phyloP scores from a whole-genome alignment of 148 eudicot species.

The Nepenthes mirabilis region DNA sequence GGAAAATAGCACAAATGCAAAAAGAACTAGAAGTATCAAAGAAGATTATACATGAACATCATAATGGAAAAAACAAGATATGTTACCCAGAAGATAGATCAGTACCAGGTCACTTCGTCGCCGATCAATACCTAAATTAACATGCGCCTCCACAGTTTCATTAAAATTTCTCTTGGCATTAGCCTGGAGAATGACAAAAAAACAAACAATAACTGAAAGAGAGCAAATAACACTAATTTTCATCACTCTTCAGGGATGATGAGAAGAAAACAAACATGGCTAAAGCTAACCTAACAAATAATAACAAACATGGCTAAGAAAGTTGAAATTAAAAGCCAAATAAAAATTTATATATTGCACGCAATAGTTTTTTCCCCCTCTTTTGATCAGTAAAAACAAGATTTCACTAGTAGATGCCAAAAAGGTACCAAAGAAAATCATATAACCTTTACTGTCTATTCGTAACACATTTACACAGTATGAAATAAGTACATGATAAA shows the following conservation, averaged over 20 bases:
- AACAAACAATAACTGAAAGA: constrained; percentile 3
- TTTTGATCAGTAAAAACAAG: too few relatives aligned
- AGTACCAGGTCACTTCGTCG: constrained; percentile 87
- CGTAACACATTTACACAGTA: too few relatives aligned
- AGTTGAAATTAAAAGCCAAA: too few relatives aligned
- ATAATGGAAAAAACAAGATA: neutral
- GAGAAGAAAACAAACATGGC: neutral
- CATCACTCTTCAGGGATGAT: constrained; percentile 2
- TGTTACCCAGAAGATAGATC: neutral
- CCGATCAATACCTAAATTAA: constrained; percentile 67
- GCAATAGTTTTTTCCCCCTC: too few relatives aligned
- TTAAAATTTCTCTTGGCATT: constrained; percentile 58
- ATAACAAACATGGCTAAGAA: too few relatives aligned
- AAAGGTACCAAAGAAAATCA: too few relatives aligned
- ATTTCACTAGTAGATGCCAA: too few relatives aligned
- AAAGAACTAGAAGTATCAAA: neutral
- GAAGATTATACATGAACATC: neutral
- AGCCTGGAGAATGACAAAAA: constrained; percentile 42
- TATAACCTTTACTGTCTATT: too few relatives aligned
- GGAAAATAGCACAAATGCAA: neutral
- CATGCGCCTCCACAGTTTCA: constrained; percentile 94
- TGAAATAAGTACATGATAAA: too few relatives aligned
- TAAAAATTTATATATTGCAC: too few relatives aligned
- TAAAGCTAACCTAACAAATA: too few relatives aligned
- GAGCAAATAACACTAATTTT: neutral